Percentiles rank a stretch among this genome's conserved stretches.
These are phyloP conservation scores for Polytrichum commune DNA, from an alignment of 225 moss, liverwort and hornwort species.

Conservation along the genomic window DNA sequence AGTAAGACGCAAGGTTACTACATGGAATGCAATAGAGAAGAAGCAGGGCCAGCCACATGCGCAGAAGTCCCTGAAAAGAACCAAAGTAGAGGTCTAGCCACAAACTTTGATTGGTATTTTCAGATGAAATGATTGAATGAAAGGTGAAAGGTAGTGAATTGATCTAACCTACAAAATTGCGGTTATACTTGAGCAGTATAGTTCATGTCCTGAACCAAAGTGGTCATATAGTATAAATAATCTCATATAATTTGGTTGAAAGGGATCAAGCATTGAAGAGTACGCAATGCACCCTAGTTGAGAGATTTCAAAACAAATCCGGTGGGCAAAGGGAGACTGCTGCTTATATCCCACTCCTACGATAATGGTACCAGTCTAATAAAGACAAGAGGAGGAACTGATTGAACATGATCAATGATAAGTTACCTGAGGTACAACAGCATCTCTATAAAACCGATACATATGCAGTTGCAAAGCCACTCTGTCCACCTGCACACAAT, in stretches of 20 bases:
- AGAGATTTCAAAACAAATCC: background rate
- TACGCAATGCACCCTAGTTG: too few species aligned
- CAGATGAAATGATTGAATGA: constrained; percentile 24
- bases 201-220: background rate
- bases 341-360: background rate
- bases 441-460: constrained; percentile 96
- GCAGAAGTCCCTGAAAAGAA: constrained; percentile 73
- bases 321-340: background rate
- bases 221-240: background rate
- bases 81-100: constrained; percentile 59
- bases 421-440: constrained; percentile 87
- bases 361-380: too few species aligned
- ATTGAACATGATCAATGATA: too few species aligned
- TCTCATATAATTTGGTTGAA: too few species aligned
- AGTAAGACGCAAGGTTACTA: constrained; percentile 60
- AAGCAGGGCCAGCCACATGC: constrained; percentile 72
- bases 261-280: too few species aligned
- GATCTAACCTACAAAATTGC: background rate
- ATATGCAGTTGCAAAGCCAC: constrained; percentile 81
- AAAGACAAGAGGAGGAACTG: too few species aligned
- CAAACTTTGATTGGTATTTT: constrained; percentile 31
- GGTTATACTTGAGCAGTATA: background rate
- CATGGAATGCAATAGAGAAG: constrained; percentile 73
- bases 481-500: constrained; percentile 93
- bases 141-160: constrained; percentile 5